phyloP scores from a whole-genome alignment of 148 eudicot species.

The Arctostaphylos glauca region DNA sequence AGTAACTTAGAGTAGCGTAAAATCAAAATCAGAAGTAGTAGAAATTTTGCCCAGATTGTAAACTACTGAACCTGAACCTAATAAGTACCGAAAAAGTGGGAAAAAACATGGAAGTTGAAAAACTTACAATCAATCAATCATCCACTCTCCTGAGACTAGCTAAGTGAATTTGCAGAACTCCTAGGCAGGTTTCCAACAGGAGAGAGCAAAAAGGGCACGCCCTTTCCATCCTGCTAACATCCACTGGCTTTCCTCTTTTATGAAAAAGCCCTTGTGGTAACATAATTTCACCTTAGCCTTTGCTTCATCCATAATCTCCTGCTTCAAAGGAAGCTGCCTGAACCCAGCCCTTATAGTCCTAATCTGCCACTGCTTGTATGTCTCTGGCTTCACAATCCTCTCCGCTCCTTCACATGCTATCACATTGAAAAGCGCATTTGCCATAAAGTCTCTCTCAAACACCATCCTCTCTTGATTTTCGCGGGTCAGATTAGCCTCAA shows the following conservation, averaged over 20 bases:
- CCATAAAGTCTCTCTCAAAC: constrained; percentile 43
- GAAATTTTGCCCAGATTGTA: too few relatives aligned
- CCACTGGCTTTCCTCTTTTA: constrained; percentile 49
- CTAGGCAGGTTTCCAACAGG: constrained; percentile 43
- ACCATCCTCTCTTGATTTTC: constrained; percentile 38
- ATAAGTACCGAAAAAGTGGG: too few relatives aligned
- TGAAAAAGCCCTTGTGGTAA: constrained; percentile 51
- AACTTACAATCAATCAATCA: not conserved
- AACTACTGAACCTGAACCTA: too few relatives aligned
- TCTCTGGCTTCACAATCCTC: constrained; percentile 54
- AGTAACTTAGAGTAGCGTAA: too few relatives aligned
- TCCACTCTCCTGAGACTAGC: not conserved
- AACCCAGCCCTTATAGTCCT: constrained; percentile 45
- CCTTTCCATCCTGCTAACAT: constrained; percentile 68
- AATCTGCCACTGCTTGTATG: constrained; percentile 60
- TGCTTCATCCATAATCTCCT: constrained; percentile 29
- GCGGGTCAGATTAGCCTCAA: constrained; percentile 39
- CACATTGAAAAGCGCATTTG: constrained; percentile 39
- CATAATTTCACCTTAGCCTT: constrained; percentile 32
- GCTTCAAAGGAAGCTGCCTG: constrained; percentile 35
- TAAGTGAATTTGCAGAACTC: not conserved
- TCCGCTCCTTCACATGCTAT: constrained; percentile 38
- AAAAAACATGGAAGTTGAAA: not conserved
- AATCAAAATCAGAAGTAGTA: too few relatives aligned
- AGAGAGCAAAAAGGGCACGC: constrained; percentile 29